Conservation (phyloP, 139 green algal genomes). For the Raphidocelis subcapitata region DNA sequence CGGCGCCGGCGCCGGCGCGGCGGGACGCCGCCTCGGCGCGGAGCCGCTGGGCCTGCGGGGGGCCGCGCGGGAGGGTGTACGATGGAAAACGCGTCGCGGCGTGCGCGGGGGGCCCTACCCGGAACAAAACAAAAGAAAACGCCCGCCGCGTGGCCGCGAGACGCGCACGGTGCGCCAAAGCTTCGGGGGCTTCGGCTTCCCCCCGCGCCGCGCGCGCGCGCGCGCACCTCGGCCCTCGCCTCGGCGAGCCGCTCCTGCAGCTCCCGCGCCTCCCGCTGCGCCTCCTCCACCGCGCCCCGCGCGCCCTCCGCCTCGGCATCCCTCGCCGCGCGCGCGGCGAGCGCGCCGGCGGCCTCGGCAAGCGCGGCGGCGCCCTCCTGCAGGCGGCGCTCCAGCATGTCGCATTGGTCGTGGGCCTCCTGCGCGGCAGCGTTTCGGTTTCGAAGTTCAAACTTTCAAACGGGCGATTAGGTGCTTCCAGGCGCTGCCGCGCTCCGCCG, state of each 20-base stretch:
- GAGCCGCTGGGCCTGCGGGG: constrained; percentile 1
- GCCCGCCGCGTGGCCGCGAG: too few relatives aligned
- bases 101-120: neutral
- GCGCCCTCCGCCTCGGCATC: constrained; percentile 14
- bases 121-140: too few relatives aligned
- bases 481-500: too few relatives aligned
- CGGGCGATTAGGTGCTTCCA: too few relatives aligned
- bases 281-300: constrained; percentile 28
- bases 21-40: neutral
- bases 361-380: neutral
- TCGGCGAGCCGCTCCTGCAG: constrained; percentile 12
- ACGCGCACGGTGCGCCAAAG: too few relatives aligned
- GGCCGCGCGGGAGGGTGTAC: too few relatives aligned
- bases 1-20: constrained; percentile 6
- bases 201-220: too few relatives aligned
- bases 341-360: neutral
- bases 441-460: too few relatives aligned
- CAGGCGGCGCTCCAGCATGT: constrained; percentile 23
- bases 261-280: constrained; percentile 12
- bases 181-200: too few relatives aligned
- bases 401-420: neutral
- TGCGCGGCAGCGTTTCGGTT: too few relatives aligned
- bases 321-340: neutral
- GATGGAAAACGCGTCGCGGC: too few relatives aligned
- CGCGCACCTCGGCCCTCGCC: constrained; percentile 24